Conservation (phyloP, 73 alveolate genomes). For the Halteria grandinella region DNA sequence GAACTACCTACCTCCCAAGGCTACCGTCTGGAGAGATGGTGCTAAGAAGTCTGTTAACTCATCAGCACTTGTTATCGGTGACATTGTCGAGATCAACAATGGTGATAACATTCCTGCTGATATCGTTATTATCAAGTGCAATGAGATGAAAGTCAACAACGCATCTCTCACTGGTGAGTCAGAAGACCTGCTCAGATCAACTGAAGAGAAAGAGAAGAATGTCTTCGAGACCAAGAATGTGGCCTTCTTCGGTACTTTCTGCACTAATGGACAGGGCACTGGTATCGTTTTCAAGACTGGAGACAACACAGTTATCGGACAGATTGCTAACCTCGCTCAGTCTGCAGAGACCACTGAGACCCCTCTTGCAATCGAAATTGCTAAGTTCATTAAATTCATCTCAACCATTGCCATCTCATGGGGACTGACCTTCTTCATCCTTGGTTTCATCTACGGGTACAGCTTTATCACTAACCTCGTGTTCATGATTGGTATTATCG, state of each 20-base stretch:
- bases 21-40: slow-evolving; percentile 90
- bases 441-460: slow-evolving; percentile 72
- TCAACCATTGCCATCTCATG: slow-evolving; percentile 59
- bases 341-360: slow-evolving; percentile 70
- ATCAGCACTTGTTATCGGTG: slow-evolving; percentile 94
- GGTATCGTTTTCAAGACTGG: slow-evolving; percentile 97
- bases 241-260: slow-evolving; percentile 95
- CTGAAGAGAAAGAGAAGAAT: slow-evolving; percentile 87
- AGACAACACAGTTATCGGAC: slow-evolving; percentile 96
- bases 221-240: slow-evolving; percentile 94
- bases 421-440: slow-evolving; percentile 71
- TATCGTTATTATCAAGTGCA: slow-evolving; percentile 81
- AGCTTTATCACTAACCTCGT: slow-evolving; percentile 39
- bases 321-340: slow-evolving; percentile 87
- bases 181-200: slow-evolving; percentile 83
- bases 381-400: slow-evolving; percentile 70
- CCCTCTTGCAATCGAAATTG: slow-evolving; percentile 71
- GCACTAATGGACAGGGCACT: slow-evolving; percentile 93
- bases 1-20: slow-evolving; percentile 84
- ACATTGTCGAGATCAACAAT: slow-evolving; percentile 88
- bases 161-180: slow-evolving; percentile 97
- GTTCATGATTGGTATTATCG: slow-evolving; percentile 63
- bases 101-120: slow-evolving; percentile 99
- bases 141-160: slow-evolving; percentile 94
- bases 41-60: slow-evolving; percentile 75